Percentiles rank a stretch among this genome's conserved stretches.
These are phyloP conservation scores for Tricholoma matsutake DNA, from an alignment of 768 basidiomycete genomes.

Conservation along the genomic window DNA sequence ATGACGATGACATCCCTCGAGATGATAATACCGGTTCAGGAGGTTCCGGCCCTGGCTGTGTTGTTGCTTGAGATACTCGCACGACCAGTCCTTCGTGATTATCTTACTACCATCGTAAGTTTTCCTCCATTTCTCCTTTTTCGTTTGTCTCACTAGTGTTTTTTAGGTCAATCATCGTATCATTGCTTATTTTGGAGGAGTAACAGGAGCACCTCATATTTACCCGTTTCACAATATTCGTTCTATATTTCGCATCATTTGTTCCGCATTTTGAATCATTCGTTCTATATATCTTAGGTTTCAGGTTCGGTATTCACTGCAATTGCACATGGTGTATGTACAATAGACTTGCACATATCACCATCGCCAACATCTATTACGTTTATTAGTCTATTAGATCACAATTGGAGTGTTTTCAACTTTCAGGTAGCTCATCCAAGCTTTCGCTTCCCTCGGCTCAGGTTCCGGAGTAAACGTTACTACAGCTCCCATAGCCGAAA, in stretches of 20 bases:
- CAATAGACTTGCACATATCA: background rate
- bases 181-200: background rate
- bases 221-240: background rate
- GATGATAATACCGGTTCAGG: no score
- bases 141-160: background rate
- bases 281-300: background rate
- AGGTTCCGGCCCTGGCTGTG: background rate
- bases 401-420: no score
- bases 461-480: no score
- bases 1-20: background rate
- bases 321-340: background rate
- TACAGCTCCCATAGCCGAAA: background rate
- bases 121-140: background rate
- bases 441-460: background rate
- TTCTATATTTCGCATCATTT: no score
- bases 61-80: conserved; percentile 10
- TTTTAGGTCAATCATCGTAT: background rate
- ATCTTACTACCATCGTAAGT: background rate
- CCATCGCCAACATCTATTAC: no score
- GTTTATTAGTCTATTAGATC: background rate
- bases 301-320: background rate
- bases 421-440: no score
- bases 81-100: background rate
- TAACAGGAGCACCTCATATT: background rate
- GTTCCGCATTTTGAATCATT: background rate